Conservation (phyloP, 164 flowering plant genomes). For the Liquidambar formosana region DNA sequence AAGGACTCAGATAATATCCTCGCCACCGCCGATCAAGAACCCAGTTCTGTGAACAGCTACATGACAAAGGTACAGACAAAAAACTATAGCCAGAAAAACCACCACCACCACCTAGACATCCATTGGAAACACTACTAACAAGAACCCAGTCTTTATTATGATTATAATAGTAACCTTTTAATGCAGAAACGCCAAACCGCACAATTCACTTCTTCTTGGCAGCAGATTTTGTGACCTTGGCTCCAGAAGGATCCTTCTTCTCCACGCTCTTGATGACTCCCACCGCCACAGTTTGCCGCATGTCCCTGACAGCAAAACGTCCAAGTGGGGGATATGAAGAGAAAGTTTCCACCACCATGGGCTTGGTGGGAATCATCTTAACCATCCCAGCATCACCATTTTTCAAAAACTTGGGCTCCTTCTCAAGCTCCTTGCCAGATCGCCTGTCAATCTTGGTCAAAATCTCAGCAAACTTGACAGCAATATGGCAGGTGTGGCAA, state of each 20-base stretch:
- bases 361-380: constrained; percentile 48
- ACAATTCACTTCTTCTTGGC: constrained; percentile 39
- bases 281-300: constrained; percentile 45
- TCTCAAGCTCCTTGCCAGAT: constrained; percentile 27
- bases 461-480: constrained; percentile 30
- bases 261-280: constrained; percentile 46
- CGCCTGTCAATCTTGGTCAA: constrained; percentile 24
- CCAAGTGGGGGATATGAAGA: constrained; percentile 41
- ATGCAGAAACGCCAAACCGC: background rate
- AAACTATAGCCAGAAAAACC: constrained; percentile 8
- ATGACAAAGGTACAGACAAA: constrained; percentile 9
- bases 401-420: constrained; percentile 37
- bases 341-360: constrained; percentile 50
- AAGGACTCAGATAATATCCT: background rate
- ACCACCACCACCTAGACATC: background rate
- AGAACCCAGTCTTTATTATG: constrained; percentile 9
- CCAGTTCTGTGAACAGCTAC: constrained; percentile 28
- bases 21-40: constrained; percentile 37
- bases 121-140: background rate
- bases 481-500: constrained; percentile 56
- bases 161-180: background rate
- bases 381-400: constrained; percentile 43
- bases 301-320: constrained; percentile 44
- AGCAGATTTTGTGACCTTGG: constrained; percentile 45
- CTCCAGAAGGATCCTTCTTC: constrained; percentile 40